A percentile compares a stretch with the other conserved stretches of the same genome.
Conservation (phyloP, 1,284 basidiomycete genomes). For the Gymnopus androsaceus region DNA sequence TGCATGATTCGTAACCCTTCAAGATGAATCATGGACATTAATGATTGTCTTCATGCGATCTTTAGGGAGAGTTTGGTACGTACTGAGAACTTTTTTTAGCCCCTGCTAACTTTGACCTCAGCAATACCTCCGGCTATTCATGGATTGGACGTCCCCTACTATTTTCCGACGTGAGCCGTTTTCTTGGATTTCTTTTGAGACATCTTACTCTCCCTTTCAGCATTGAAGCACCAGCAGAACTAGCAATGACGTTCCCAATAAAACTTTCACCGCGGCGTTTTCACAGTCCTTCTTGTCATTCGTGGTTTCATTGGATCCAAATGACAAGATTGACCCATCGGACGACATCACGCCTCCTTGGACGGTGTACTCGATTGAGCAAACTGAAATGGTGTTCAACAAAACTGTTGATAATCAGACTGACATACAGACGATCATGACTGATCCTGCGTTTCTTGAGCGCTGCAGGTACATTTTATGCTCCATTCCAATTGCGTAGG, state of each 20-base stretch:
- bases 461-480: conserved; percentile 15
- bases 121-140: conserved; percentile 26
- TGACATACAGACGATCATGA: conserved; percentile 10
- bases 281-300: conserved; percentile 20
- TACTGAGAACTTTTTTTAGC: not conserved
- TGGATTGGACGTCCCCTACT: conserved; percentile 24
- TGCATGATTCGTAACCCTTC: not conserved
- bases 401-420: conserved; percentile 7
- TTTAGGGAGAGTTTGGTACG: conserved; percentile 23
- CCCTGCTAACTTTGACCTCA: not conserved
- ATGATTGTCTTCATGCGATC: not conserved
- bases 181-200: not conserved
- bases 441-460: conserved; percentile 1
- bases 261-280: conserved; percentile 23
- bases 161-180: conserved; percentile 20
- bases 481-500: not conserved
- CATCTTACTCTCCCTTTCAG: not conserved
- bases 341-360: conserved; percentile 17
- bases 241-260: conserved; percentile 12
- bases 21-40: too few relatives aligned
- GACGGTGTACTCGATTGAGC: conserved; percentile 1
- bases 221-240: not conserved
- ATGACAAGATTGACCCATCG: conserved; percentile 11
- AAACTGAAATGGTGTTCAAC: conserved; percentile 21
- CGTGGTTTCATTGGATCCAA: conserved; percentile 21